A percentile compares a stretch with the other conserved stretches of the same genome.
phyloP scores from a whole-genome alignment of 73 alveolate genomes.

The Symbiodinium natans region DNA sequence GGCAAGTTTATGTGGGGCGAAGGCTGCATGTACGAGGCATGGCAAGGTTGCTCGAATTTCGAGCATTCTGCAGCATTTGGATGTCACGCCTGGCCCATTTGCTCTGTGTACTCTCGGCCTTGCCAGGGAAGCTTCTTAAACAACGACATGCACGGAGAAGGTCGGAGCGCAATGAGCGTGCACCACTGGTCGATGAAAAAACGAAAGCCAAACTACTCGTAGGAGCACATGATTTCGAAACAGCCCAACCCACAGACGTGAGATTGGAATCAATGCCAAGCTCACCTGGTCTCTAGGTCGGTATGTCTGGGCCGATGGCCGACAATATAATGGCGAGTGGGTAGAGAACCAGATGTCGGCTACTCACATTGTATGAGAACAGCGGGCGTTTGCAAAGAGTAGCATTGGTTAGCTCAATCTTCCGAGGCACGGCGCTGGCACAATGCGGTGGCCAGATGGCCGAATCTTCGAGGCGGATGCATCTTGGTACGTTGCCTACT shows the following conservation, averaged over 20 bases:
- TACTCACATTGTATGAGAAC: neutral
- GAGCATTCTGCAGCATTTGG: neutral
- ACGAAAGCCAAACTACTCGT: too few relatives aligned
- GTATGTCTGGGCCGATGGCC: conserved; percentile 90
- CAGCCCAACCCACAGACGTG: too few relatives aligned
- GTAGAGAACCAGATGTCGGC: conserved; percentile 62
- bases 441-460: conserved; percentile 93
- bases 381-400: too few relatives aligned
- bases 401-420: neutral
- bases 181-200: too few relatives aligned
- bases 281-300: conserved; percentile 26
- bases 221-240: too few relatives aligned
- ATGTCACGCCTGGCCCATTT: neutral
- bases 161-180: neutral
- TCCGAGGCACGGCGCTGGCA: conserved; percentile 75
- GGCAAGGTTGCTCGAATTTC: neutral
- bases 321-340: conserved; percentile 86
- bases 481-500: neutral
- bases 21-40: conserved; percentile 94
- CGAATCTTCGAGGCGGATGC: conserved; percentile 37
- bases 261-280: too few relatives aligned
- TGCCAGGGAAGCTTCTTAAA: conserved; percentile 74
- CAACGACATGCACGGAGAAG: conserved; percentile 93
- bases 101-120: neutral
- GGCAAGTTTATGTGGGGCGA: conserved; percentile 93